Conservation (phyloP, 2,329 filamentous ascomycete genomes). For the Atkinsonella hypoxylon region DNA sequence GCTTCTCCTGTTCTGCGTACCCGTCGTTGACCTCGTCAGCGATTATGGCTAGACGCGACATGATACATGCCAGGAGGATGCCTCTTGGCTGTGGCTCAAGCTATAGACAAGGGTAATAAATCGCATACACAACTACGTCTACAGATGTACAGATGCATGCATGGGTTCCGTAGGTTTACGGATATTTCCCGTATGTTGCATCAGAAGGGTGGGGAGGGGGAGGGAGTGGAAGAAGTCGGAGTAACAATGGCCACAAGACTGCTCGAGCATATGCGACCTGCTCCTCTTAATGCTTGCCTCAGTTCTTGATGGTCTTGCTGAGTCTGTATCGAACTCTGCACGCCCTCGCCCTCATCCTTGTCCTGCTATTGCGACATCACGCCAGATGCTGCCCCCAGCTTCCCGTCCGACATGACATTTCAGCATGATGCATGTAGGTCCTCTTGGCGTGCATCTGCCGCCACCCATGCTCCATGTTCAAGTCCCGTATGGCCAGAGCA, state of each 20-base stretch:
- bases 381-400: neutral
- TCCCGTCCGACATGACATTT: neutral
- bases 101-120: neutral
- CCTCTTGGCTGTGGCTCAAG: neutral
- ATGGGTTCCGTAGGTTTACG: neutral
- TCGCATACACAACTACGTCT: neutral
- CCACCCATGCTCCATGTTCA: neutral
- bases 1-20: conserved; percentile 4
- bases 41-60: neutral
- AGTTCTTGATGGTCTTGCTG: too few relatives aligned
- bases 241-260: neutral
- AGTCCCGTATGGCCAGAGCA: neutral
- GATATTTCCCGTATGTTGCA: neutral
- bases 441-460: conserved; percentile 5
- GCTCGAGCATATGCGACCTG: neutral
- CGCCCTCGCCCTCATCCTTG: neutral
- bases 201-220: neutral
- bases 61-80: neutral
- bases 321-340: neutral
- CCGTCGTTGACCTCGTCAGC: neutral
- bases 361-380: neutral
- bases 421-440: conserved; percentile 1
- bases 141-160: neutral
- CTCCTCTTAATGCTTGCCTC: neutral
- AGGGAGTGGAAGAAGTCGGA: neutral